Evolutionary conservation across 2,329 filamentous ascomycete species (phyloP).

Genomic region (Escovopsis weberi): DNA sequence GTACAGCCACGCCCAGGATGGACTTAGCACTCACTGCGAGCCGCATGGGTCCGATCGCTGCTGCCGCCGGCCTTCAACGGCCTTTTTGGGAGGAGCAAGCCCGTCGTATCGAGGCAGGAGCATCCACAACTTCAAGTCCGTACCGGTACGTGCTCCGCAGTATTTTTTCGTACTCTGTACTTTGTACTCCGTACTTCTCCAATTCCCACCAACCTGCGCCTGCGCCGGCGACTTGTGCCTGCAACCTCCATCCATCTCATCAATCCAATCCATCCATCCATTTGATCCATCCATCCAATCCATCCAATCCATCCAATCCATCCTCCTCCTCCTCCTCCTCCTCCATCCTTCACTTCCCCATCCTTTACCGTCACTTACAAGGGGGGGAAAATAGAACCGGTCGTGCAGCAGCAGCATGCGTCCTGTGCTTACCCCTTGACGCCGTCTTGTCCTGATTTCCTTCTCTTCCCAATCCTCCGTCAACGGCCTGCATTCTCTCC

Average conservation of each 20-base stretch:
- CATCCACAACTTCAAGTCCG: too few relatives aligned
- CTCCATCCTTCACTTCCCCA: not conserved
- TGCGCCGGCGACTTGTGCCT: conserved; percentile 3
- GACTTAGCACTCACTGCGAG: too few relatives aligned
- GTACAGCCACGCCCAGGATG: too few relatives aligned
- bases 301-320: too few relatives aligned
- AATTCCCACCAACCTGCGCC: not conserved
- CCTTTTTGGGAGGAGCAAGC: too few relatives aligned
- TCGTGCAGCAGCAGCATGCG: not conserved
- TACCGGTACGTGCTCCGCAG: too few relatives aligned
- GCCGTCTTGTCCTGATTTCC: not conserved
- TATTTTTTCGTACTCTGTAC: not conserved
- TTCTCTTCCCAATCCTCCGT: not conserved
- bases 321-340: conserved; percentile 1
- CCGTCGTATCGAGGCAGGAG: too few relatives aligned
- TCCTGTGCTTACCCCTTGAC: not conserved
- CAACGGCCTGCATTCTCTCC: not conserved
- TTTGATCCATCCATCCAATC: not conserved
- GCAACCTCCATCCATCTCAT: conserved; percentile 1
- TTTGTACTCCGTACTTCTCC: not conserved
- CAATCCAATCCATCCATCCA: not conserved
- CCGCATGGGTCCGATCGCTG: too few relatives aligned
- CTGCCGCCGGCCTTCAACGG: too few relatives aligned
- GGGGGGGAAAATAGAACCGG: too few relatives aligned
- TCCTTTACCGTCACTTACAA: not conserved